phyloP scores from a whole-genome alignment of 2,329 filamentous ascomycete genomes.

The Fusarium staphyleae region DNA sequence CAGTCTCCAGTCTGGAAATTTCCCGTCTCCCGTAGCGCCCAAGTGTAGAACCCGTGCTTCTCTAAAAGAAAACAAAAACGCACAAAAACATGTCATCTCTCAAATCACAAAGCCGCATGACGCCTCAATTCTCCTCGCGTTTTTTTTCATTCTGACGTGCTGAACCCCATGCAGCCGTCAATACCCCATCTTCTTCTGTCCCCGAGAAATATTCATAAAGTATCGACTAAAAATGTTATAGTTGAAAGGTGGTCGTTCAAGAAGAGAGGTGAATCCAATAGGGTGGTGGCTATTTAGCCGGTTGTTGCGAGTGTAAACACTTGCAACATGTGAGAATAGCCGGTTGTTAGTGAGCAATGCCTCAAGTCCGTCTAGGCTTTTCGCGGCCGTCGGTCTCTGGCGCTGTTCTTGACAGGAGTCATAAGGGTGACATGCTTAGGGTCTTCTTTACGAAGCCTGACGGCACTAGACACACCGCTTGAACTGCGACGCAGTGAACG shows the following conservation, averaged over 20 bases:
- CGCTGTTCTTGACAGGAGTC: slow-evolving; percentile 55
- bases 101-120: slow-evolving; percentile 20
- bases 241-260: slow-evolving; percentile 39
- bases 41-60: slow-evolving; percentile 27
- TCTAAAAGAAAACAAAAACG: slow-evolving; percentile 34
- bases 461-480: slow-evolving; percentile 52
- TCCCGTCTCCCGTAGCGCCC: slow-evolving; percentile 32
- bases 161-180: slow-evolving; percentile 33
- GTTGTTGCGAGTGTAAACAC: slow-evolving; percentile 11
- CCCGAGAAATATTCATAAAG: slow-evolving; percentile 28
- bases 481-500: slow-evolving; percentile 54
- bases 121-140: slow-evolving; percentile 18
- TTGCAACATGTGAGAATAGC: slow-evolving; percentile 5
- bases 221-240: slow-evolving; percentile 43
- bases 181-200: slow-evolving; percentile 25
- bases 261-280: slow-evolving; percentile 41
- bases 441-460: slow-evolving; percentile 62
- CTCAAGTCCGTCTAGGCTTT: slow-evolving; percentile 35
- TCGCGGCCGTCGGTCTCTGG: slow-evolving; percentile 43
- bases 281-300: slow-evolving; percentile 19
- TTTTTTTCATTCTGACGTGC: slow-evolving; percentile 29
- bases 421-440: slow-evolving; percentile 64
- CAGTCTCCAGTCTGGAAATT: slow-evolving; percentile 20
- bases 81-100: slow-evolving; percentile 14
- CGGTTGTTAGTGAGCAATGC: background rate